Evolutionary conservation across 106 monocot species (phyloP).

Genomic region (Dendrobium officinale): DNA sequence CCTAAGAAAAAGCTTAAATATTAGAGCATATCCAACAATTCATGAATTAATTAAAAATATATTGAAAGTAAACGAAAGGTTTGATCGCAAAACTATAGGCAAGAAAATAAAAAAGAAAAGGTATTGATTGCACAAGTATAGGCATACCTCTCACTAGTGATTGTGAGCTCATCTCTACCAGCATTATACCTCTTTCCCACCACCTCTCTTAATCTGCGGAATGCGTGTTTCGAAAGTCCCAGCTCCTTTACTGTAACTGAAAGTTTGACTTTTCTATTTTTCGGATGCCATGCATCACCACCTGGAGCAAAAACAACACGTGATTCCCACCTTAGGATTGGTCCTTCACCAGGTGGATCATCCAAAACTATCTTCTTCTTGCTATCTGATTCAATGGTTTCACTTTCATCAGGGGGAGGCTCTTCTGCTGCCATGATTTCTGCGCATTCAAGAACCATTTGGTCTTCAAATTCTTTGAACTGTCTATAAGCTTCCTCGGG

Average conservation of each 20-base stretch:
- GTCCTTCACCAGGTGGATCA: conserved; percentile 94
- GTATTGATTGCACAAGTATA: background rate
- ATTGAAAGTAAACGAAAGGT: background rate
- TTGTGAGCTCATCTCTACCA: conserved; percentile 93
- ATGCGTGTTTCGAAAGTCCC: conserved; percentile 71
- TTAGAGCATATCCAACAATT: background rate
- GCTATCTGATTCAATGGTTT: conserved; percentile 20
- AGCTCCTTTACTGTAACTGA: conserved; percentile 83
- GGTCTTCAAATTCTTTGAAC: conserved; percentile 83
- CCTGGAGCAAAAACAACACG: conserved; percentile 87
- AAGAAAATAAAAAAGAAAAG: background rate
- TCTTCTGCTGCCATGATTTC: conserved; percentile 53
- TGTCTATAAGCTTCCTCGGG: conserved; percentile 75
- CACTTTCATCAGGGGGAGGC: conserved; percentile 29
- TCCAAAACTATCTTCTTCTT: conserved; percentile 41
- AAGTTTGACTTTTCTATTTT: conserved; percentile 91
- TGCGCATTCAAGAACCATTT: conserved; percentile 65
- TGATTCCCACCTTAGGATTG: conserved; percentile 86
- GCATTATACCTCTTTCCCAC: conserved; percentile 92
- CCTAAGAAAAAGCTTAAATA: no score
- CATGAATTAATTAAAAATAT: background rate
- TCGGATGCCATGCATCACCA: conserved; percentile 89
- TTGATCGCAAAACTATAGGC: background rate
- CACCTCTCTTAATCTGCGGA: conserved; percentile 52
- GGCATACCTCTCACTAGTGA: conserved; percentile 89